Conservation (phyloP, 2,329 filamentous ascomycete species). For the Tolypocladium capitatum region DNA sequence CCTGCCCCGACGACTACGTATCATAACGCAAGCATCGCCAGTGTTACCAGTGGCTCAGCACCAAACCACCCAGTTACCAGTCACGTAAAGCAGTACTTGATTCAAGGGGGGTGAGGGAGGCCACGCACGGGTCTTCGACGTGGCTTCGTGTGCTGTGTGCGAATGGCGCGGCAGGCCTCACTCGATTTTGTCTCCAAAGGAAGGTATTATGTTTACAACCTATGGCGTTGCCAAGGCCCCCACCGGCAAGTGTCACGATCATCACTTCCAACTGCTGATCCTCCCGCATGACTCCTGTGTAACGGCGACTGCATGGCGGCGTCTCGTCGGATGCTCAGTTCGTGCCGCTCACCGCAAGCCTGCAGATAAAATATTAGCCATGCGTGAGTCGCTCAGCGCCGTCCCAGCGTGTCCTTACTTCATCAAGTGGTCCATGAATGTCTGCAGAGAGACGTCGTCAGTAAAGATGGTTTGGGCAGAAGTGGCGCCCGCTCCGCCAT, state of each 20-base stretch:
- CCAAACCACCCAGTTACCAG: too few relatives aligned
- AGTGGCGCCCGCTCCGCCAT: conserved; percentile 72
- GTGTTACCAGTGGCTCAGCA: neutral
- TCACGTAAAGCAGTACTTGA: neutral
- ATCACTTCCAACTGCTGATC: neutral
- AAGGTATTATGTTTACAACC: neutral
- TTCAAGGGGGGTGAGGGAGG: neutral
- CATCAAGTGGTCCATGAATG: conserved; percentile 99
- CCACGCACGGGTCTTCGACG: neutral
- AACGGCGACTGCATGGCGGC: neutral
- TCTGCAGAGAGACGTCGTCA: conserved; percentile 93
- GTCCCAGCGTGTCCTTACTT: conserved; percentile 47
- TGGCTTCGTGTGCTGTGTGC: neutral
- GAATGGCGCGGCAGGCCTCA: neutral
- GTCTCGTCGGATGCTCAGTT: conserved; percentile 28
- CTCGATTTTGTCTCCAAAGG: neutral
- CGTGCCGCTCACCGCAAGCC: conserved; percentile 50
- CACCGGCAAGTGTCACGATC: neutral
- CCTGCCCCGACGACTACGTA: neutral
- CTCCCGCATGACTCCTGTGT: neutral
- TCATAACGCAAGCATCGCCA: neutral
- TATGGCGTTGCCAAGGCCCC: neutral
- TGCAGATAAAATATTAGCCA: conserved; percentile 11
- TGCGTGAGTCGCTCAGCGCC: neutral
- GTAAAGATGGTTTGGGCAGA: conserved; percentile 98